Base-by-base conservation (phyloP, 2,329 filamentous ascomycete species). In the Alternaria rosae region DNA sequence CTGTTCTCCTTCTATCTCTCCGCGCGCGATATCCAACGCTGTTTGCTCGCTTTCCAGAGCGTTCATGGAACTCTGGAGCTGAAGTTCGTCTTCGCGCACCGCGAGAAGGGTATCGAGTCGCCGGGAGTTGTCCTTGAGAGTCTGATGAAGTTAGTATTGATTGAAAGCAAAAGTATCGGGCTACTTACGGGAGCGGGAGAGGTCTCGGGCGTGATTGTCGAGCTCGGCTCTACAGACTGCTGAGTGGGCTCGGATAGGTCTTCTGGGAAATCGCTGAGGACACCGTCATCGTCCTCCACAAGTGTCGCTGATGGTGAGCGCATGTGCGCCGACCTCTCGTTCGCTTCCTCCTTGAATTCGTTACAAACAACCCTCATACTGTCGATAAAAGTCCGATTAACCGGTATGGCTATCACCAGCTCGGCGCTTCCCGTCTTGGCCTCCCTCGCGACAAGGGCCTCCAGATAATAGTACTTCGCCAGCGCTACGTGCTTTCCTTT, bases 391-490 rank as follows among this genome's bases (percentile, higher is more conserved):
- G 4, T 48, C 3, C 26, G 26, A 7, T n/a, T 20, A 13, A 48
- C 10, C 4, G 45, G 7, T 48, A 48, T 48, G 4, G 45, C 6
- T 21, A 20, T 30, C n/a, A 4, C 2, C 4, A 48, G 26, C 4
- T 48, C 45, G 9, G 6, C 9, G 4, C 23, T 3, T 17, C 21
- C 47, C 11, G 17, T 32, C 13, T 43, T 2, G 17, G n/a, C n/a
- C 20, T 45, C 42, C 13, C 3, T 26, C 4, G 26, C 20, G 2
- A 23, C 61, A 1, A 66, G 41, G 7, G 28, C 51, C 25, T 51
- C 7, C 1, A 66, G 13, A 17, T 59, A 64, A n/a, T 66, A 64
- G 15, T 61, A 66, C 6, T 47, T 59, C 1, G 58, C 58, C 1
- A 66, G 52, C 13, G 64, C 61, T 2, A 30, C 15, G 15, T 57